Evolutionary conservation across 2,329 filamentous ascomycete species (phyloP).

Genomic region (Penicillium sp.): DNA sequence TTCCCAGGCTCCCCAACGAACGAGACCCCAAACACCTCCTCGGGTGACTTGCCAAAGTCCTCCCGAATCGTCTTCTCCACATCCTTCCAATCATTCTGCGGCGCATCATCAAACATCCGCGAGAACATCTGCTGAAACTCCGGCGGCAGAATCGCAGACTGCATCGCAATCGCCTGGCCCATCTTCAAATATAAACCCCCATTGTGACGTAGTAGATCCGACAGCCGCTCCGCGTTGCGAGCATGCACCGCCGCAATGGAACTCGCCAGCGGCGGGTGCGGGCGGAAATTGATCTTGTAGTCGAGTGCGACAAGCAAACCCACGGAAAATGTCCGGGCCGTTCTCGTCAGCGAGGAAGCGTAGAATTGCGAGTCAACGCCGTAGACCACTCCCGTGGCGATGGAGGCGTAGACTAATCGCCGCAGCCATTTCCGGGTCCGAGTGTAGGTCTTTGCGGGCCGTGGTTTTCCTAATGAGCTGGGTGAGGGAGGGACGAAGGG

Average conservation of each 20-base stretch:
- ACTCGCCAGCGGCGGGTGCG: slow-evolving; percentile 71
- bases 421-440: slow-evolving; percentile 75
- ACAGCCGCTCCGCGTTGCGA: slow-evolving; percentile 81
- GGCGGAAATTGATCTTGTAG: slow-evolving; percentile 95
- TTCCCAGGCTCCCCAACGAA: slow-evolving; percentile 67
- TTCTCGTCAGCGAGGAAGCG: slow-evolving; percentile 76
- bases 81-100: slow-evolving; percentile 85
- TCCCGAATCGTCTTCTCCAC: slow-evolving; percentile 82
- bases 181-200: slow-evolving; percentile 97
- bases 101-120: slow-evolving; percentile 96
- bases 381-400: slow-evolving; percentile 64
- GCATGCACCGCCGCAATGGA: slow-evolving; percentile 76
- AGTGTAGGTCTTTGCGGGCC: slow-evolving; percentile 69
- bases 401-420: slow-evolving; percentile 64
- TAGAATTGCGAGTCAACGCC: slow-evolving; percentile 72
- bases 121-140: slow-evolving; percentile 97
- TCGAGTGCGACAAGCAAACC: slow-evolving; percentile 82
- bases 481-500: slow-evolving; percentile 77
- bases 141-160: slow-evolving; percentile 87
- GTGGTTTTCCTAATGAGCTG: slow-evolving; percentile 71
- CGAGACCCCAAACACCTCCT: slow-evolving; percentile 91
- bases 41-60: slow-evolving; percentile 81
- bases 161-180: slow-evolving; percentile 97
- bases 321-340: slow-evolving; percentile 75
- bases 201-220: slow-evolving; percentile 78